Conservation (phyloP, 2,329 filamentous ascomycete genomes). For the Xylaria sp. region DNA sequence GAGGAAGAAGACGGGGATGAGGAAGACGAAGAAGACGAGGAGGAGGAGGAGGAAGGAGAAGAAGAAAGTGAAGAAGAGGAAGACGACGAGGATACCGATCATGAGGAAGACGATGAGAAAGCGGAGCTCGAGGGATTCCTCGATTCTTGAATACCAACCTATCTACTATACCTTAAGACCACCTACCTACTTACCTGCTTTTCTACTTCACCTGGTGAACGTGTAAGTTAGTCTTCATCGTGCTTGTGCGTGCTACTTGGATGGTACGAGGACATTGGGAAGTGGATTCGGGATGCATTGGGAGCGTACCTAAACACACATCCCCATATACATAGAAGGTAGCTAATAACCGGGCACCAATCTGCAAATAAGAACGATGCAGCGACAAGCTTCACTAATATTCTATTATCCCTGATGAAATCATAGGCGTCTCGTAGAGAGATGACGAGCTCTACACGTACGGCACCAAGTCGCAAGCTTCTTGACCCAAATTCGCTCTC, state of each 20-base stretch:
- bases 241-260: background rate
- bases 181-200: slow-evolving; percentile 6
- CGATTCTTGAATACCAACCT: slow-evolving; percentile 45
- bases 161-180: background rate
- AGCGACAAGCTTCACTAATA: background rate
- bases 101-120: slow-evolving; percentile 54
- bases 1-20: slow-evolving; percentile 57
- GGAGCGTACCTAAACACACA: background rate
- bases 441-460: background rate
- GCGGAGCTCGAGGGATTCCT: slow-evolving; percentile 55
- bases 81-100: slow-evolving; percentile 51
- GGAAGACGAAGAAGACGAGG: slow-evolving; percentile 59
- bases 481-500: background rate
- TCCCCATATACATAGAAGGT: background rate
- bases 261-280: background rate
- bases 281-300: background rate
- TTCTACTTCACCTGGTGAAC: too few relatives aligned
- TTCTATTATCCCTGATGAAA: too few relatives aligned
- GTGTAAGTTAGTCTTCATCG: background rate
- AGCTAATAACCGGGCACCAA: background rate
- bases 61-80: slow-evolving; percentile 53
- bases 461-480: too few relatives aligned
- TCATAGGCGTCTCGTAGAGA: background rate
- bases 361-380: background rate
- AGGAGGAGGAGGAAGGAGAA: slow-evolving; percentile 54